phyloP scores from a whole-genome alignment of 1,284 basidiomycete genomes.

The Athelia sp. region DNA sequence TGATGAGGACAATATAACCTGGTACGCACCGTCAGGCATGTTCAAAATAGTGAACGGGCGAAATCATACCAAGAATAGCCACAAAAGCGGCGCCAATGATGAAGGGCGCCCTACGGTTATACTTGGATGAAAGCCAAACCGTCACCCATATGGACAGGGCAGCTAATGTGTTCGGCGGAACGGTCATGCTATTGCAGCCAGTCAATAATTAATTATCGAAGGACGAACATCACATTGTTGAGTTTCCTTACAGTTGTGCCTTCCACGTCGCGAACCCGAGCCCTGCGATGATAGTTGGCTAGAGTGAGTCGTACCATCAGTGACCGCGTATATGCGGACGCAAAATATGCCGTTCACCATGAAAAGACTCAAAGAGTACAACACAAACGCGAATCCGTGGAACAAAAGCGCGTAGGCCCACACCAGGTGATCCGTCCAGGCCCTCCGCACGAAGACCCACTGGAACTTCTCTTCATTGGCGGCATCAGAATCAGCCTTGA shows the following conservation, averaged over 20 bases:
- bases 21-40: background rate
- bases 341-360: slow-evolving; percentile 28
- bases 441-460: slow-evolving; percentile 47
- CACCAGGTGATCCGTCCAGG: slow-evolving; percentile 53
- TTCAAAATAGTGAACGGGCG: background rate
- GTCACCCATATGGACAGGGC: slow-evolving; percentile 41
- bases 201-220: no score
- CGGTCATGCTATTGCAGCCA: slow-evolving; percentile 42
- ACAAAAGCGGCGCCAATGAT: slow-evolving; percentile 51
- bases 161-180: slow-evolving; percentile 54
- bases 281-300: slow-evolving; percentile 58
- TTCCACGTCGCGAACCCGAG: slow-evolving; percentile 56
- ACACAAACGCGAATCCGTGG: slow-evolving; percentile 58
- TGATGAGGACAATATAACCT: slow-evolving; percentile 62
- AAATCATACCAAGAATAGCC: slow-evolving; percentile 45
- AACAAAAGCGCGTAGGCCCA: slow-evolving; percentile 66
- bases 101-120: slow-evolving; percentile 47
- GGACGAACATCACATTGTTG: slow-evolving; percentile 1
- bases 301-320: slow-evolving; percentile 3
- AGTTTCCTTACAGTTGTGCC: slow-evolving; percentile 44
- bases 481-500: slow-evolving; percentile 50
- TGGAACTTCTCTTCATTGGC: slow-evolving; percentile 42
- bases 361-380: slow-evolving; percentile 53
- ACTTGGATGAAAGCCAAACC: slow-evolving; percentile 45
- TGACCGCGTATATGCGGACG: background rate